Base-by-base conservation (phyloP, 148 eudicot genomes). In the Polygonum maritimum region DNA sequence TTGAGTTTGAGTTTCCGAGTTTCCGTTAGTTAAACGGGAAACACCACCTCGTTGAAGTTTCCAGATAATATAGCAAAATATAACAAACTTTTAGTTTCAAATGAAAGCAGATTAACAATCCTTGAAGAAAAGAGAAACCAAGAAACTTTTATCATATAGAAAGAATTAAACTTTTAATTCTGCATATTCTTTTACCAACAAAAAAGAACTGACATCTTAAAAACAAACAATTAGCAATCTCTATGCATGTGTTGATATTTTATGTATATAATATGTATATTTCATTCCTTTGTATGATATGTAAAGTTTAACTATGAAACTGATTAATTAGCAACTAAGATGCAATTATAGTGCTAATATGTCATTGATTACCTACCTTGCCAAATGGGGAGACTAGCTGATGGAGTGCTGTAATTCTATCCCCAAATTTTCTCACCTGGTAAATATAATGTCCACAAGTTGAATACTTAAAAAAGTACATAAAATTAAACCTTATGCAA, bases 341-440 rank as follows among this genome's bases (percentile, higher is more conserved):
- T 60, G 69, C 10, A 31, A 60, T 60, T 60, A 60, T 60, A 60
- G 69, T 60, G 38, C 8, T 41, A 41, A 41, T 41, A 41, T 5
- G 45, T 10, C 38, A 38, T 31, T 60, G 69, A 60, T 70, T 70
- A 39, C 73, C 19, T 70, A 70, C 73, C 73, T 70, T 70, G 21
- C 73, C 74, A 70, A 70, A 70, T 70, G 74, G 74, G 39, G 74
- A 70, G 48, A 70, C 74, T 70, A 70, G 31, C 48, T 70, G 74
- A 48, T 70, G 74, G 15, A 70, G 74, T 15, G 74, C 21, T 70
- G 74, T 70, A 13, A 70, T 70, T 14, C 74, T 70, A 70, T 70
- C 74, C 48, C 74, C 74, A 70, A 70, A 70, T 70, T 70, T 70
- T 40, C 74, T 70, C 48, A 70, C 74, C 74, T 70, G 74, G 21